These are phyloP conservation scores for Aspergillus pseudonomiae DNA, from an alignment of 2,329 filamentous ascomycete genomes.

Conservation along the genomic window DNA sequence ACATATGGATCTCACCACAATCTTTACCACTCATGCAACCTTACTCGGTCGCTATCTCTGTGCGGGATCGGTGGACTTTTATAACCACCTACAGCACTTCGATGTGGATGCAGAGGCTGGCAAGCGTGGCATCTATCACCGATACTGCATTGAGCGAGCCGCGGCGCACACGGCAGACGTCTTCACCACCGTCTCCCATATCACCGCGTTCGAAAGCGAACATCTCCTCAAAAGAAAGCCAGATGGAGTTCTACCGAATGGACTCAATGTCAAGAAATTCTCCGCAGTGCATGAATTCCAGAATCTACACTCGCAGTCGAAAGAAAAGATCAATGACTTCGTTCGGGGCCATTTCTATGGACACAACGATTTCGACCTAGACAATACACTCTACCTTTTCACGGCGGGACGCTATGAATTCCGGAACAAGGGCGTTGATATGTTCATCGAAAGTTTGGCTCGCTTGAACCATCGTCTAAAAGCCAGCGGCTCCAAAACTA, in stretches of 20 bases:
- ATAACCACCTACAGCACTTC: constrained; percentile 97
- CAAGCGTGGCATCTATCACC: constrained; percentile 97
- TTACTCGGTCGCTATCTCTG: constrained; percentile 94
- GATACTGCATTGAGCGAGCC: constrained; percentile 96
- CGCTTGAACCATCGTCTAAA: constrained; percentile 94
- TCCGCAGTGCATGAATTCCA: constrained; percentile 98
- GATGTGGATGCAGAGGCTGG: constrained; percentile 96
- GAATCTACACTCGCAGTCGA: constrained; percentile 93
- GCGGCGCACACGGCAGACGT: constrained; percentile 91
- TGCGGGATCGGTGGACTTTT: constrained; percentile 96
- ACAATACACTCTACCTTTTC: constrained; percentile 97
- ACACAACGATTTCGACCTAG: constrained; percentile 93
- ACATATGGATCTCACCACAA: constrained; percentile 94
- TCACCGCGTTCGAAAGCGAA: constrained; percentile 97
- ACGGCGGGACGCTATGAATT: constrained; percentile 97
- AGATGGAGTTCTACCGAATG: constrained; percentile 93
- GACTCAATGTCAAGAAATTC: constrained; percentile 97
- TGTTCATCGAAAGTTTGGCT: constrained; percentile 97
- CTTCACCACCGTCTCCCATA: constrained; percentile 98
- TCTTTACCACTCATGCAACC: constrained; percentile 97
- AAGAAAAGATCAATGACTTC: constrained; percentile 98
- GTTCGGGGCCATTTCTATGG: constrained; percentile 98
- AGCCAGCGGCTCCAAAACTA: constrained; percentile 80
- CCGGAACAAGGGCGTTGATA: constrained; percentile 97
- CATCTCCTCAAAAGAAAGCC: constrained; percentile 97